phyloP scores from a whole-genome alignment of 495 filamentous ascomycete species.

The Penicillium argentinense region DNA sequence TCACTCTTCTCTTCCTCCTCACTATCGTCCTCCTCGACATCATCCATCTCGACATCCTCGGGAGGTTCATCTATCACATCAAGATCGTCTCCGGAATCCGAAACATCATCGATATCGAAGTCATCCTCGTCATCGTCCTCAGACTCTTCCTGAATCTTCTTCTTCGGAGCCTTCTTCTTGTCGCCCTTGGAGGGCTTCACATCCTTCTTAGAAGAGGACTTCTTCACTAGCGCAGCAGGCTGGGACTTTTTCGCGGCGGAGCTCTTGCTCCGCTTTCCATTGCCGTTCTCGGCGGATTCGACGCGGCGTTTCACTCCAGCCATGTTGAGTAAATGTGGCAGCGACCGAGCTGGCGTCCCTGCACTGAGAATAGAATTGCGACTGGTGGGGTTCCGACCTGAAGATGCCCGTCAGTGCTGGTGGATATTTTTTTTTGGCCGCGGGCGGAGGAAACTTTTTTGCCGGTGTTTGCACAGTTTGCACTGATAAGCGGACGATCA shows the following conservation, averaged over 20 bases:
- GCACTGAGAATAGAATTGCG: conserved; percentile 9
- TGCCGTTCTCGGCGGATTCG: conserved; percentile 43
- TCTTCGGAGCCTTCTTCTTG: conserved; percentile 33
- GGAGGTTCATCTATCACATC: conserved; percentile 28
- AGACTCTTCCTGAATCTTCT: conserved; percentile 34
- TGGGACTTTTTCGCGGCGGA: conserved; percentile 38
- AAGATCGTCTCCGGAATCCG: conserved; percentile 36
- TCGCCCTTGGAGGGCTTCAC: conserved; percentile 31
- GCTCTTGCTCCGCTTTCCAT: conserved; percentile 48
- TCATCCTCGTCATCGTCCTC: conserved; percentile 40
- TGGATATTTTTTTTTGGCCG: conserved; percentile 33
- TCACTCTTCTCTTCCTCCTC: conserved; percentile 27
- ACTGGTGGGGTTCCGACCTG: conserved; percentile 21
- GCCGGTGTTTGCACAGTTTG: conserved; percentile 34
- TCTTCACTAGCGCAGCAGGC: conserved; percentile 32
- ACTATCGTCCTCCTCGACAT: conserved; percentile 27
- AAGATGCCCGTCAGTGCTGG: conserved; percentile 23
- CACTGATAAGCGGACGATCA: conserved; percentile 32
- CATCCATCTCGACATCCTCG: conserved; percentile 40
- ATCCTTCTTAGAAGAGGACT: conserved; percentile 29
- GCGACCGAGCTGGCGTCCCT: conserved; percentile 9
- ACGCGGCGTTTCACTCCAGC: conserved; percentile 46
- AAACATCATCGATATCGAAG: conserved; percentile 45
- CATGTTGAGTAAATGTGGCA: conserved; percentile 28
- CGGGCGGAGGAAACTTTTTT: conserved; percentile 38